Percentiles rank a stretch among this genome's conserved stretches.
Evolutionary conservation across 176 grass and related monocot species (phyloP).

Genomic region (Pontederia paniculata): DNA sequence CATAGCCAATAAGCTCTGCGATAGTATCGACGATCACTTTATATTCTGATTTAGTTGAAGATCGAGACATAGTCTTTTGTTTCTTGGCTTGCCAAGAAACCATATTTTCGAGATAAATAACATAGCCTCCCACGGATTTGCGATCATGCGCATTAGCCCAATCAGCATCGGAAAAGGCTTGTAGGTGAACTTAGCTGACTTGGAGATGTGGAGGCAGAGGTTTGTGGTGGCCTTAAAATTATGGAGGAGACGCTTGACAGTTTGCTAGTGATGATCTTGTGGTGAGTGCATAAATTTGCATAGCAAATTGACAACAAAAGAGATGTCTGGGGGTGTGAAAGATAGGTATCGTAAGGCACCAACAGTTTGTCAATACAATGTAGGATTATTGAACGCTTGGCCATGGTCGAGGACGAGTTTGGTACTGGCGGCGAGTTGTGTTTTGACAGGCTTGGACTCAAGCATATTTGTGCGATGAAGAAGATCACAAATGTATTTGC

Average conservation of each 20-base stretch:
- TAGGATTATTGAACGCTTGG: neutral
- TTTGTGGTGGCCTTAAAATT: constrained; percentile 5
- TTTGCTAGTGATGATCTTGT: neutral
- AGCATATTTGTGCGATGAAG: neutral
- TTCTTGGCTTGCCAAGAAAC: constrained; percentile 10
- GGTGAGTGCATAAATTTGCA: neutral
- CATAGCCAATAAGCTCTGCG: too few species aligned
- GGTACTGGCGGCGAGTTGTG: neutral
- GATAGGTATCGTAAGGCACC: constrained; percentile 5
- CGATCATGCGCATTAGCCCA: too few species aligned
- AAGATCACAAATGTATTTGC: neutral
- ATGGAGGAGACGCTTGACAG: neutral
- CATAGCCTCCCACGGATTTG: too few species aligned
- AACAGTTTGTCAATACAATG: too few species aligned
- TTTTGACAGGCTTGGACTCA: neutral
- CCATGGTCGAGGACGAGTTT: neutral
- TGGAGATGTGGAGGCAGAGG: neutral
- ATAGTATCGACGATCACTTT: neutral
- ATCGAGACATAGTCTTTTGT: constrained; percentile 1
- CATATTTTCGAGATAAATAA: too few species aligned
- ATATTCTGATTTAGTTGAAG: constrained; percentile 11
- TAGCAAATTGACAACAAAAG: neutral
- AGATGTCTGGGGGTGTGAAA: neutral
- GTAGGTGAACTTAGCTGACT: neutral
- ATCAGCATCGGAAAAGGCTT: too few species aligned